Base-by-base conservation (phyloP, 2,329 filamentous ascomycete species). In the Juglanconis sp. region DNA sequence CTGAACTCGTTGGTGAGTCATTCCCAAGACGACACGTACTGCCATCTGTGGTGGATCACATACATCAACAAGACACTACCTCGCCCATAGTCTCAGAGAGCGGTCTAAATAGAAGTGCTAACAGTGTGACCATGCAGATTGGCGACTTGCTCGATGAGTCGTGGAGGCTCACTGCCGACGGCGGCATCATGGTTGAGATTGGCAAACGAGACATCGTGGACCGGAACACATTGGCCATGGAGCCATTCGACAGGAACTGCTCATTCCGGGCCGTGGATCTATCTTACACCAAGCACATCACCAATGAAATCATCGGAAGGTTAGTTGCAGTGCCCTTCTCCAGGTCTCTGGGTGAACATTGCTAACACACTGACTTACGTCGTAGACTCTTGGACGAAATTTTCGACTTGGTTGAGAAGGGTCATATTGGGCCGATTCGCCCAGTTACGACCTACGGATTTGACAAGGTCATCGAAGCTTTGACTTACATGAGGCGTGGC, bases 401-500 rank as follows among this genome's bases (percentile, higher is more conserved):
- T 3, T 65, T 66, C 24, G 55, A 61, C 3, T 58, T 70, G 2
- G 35, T 67, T n/a, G 51, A 66, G 4, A 60, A 34, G 6, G 61
- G 66, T 47, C 64, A 68, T 31, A 61, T 76, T 34, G 57, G 61
- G 11, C 70, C 72, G 0, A 71, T 75, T 24, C 57, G 65, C 1
- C 70, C 73, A 0, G 65, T 74, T 24, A 68, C 65, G 2, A 56
- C 58, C 1, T 72, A 68, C 38, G 61, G 65, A 0, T 72, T 74
- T 44, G 64, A 66, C 9, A 57, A 72, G 0, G 60, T 75, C 7
- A 48, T 63, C 3, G 63, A 64, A 1, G 73, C 72, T 0, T 65
- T 77, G 35, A 51, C 65, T 5, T 67, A 65, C 56, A 69, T 78
- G 47, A 70, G 71, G 17, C 57, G 65, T 9, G 73, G 75, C 0